Base-by-base conservation (phyloP, 2,329 filamentous ascomycete genomes). In the Xylariaceae sp. region DNA sequence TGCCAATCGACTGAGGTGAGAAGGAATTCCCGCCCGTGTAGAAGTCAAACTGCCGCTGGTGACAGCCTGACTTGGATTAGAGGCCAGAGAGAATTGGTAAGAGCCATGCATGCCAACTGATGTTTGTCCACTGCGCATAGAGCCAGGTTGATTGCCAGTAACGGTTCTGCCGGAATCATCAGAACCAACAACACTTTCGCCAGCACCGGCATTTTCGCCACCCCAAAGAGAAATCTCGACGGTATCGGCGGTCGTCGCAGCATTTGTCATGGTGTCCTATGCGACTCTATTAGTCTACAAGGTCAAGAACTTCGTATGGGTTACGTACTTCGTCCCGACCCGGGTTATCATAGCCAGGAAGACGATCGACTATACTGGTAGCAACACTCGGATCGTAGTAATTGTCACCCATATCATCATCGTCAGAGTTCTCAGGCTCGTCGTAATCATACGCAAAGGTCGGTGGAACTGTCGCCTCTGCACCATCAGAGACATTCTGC, bases 361-460 rank as follows among this genome's bases (percentile, higher is more conserved):
- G 51, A 40, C 57, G 51, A 49, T 54, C 47, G 30, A 55, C 11
- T 12, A 27, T 6, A 2, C 9, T 19, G 12, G 54, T 48, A 7
- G 54, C 26, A 4, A 27, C 5, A 19, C 34, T 44, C 4, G 46
- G 19, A 1, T 42, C 49, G 1, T 31, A 37, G 40, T 51, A 54
- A n/a, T 34, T 44, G n/a, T 1, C 26, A 9, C 4, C 29, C 3
- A n/a, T 31, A 43, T 19, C 42, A 39, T 34, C 27, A 11, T 47
- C 50, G 2, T 32, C 55, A 19, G 39, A 41, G 26, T 54, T 44
- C 29, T 62, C 57, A 2, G 57, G 37, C 30, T 50, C 31, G 12
- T 53, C 12, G 6, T 41, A 34, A 30, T 52, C 19, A 8, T 31
- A 34, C n/a, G 56, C 45, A n/a, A 35, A 32, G 2, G 45, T 44